Evolutionary conservation across 768 basidiomycete species (phyloP).

Genomic region (Phaffia tasmanica): DNA sequence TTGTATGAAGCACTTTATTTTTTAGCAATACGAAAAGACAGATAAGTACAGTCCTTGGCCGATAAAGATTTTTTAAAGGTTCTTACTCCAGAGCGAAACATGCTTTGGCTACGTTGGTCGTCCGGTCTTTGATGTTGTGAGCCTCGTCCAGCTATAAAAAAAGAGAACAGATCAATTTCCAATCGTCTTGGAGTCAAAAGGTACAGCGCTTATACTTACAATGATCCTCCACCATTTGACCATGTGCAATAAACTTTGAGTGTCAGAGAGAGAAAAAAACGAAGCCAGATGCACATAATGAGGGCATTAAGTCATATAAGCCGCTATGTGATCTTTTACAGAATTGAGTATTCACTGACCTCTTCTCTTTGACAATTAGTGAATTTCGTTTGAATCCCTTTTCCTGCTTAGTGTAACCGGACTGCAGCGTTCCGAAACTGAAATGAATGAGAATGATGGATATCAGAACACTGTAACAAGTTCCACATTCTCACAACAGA

Average conservation of each 20-base stretch:
- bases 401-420: constrained; percentile 83
- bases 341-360: neutral
- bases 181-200: neutral
- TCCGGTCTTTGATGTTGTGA: constrained; percentile 93
- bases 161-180: constrained; percentile 8
- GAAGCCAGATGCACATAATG: too few relatives aligned
- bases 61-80: too few relatives aligned
- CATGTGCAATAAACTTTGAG: constrained; percentile 55
- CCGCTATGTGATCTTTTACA: too few relatives aligned
- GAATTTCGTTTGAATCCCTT: constrained; percentile 82
- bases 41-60: neutral
- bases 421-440: constrained; percentile 71
- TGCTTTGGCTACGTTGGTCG: constrained; percentile 93
- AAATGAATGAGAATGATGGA: neutral
- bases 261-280: neutral
- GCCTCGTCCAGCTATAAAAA: constrained; percentile 71
- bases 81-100: constrained; percentile 62
- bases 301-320: too few relatives aligned
- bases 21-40: neutral
- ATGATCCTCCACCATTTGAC: constrained; percentile 75
- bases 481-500: neutral
- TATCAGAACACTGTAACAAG: neutral
- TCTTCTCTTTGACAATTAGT: constrained; percentile 72
- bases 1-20: constrained; percentile 49
- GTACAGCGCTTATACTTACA: constrained; percentile 40